Percentiles rank a stretch among this genome's conserved stretches.
These are phyloP conservation scores for Ambrosia hybrid DNA, from an alignment of 140 eudicot genomes.

Conservation along the genomic window DNA sequence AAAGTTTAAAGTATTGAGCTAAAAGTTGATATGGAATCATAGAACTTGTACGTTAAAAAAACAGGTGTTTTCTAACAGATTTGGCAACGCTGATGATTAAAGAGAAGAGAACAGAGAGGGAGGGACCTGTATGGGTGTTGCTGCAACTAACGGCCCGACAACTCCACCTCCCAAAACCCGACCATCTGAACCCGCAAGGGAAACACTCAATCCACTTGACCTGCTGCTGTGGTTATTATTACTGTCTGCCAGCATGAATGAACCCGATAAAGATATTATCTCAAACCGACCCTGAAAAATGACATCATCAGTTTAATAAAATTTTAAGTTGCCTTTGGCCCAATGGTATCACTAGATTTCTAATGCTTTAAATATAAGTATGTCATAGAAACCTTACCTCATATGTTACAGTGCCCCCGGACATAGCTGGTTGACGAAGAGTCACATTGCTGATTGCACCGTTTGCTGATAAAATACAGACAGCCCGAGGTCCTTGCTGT, in stretches of 20 bases:
- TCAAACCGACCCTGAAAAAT: conserved; percentile 78
- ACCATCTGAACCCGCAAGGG: conserved; percentile 93
- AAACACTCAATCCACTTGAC: conserved; percentile 75
- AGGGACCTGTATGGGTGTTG: conserved; percentile 84
- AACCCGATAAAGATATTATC: conserved; percentile 78
- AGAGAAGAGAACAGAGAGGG: neutral
- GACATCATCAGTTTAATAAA: neutral
- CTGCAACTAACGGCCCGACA: conserved; percentile 77
- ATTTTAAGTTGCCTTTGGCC: neutral
- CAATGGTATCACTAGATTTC: too few species aligned
- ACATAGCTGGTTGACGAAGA: conserved; percentile 79
- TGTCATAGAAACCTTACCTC: conserved; percentile 77
- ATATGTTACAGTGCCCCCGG: conserved; percentile 71
- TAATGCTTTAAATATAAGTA: too few species aligned
- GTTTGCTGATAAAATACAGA: conserved; percentile 86
- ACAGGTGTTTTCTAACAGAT: too few species aligned
- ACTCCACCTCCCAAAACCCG: conserved; percentile 96
- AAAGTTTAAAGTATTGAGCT: too few species aligned
- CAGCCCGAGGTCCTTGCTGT: conserved; percentile 88
- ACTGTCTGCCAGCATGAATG: conserved; percentile 59
- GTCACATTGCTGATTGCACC: conserved; percentile 82
- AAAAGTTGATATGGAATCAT: too few species aligned
- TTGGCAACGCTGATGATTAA: too few species aligned
- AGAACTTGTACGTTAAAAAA: too few species aligned
- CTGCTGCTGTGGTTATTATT: conserved; percentile 59